Conservation (phyloP, 441 rosid species). For the Euphorbia schlechtendalii region DNA sequence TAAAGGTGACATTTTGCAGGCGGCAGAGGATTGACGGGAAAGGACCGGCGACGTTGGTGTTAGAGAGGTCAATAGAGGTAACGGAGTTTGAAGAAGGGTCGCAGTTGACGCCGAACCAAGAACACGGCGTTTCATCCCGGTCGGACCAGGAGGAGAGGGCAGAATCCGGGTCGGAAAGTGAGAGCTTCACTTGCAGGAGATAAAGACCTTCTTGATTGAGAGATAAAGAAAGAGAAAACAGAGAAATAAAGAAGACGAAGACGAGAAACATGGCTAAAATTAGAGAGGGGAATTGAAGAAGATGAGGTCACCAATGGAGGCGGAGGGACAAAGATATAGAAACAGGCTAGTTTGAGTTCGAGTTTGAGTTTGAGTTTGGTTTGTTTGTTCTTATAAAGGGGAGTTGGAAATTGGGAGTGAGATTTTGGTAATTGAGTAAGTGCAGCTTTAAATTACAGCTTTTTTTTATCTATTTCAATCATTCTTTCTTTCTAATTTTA, state of each 20-base stretch:
- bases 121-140: constrained; percentile 52
- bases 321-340: background rate
- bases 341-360: background rate
- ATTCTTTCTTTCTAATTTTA: constrained; percentile 2
- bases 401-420: background rate
- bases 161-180: constrained; percentile 58
- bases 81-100: constrained; percentile 37
- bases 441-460: background rate
- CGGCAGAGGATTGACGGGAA: constrained; percentile 68
- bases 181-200: constrained; percentile 46
- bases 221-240: constrained; percentile 21
- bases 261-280: constrained; percentile 12
- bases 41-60: constrained; percentile 52
- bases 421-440: background rate
- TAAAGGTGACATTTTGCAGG: constrained; percentile 45
- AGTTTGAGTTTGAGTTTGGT: background rate
- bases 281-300: background rate
- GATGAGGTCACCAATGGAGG: background rate
- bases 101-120: constrained; percentile 66
- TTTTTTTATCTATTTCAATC: background rate
- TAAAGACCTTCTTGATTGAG: constrained; percentile 75
- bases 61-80: constrained; percentile 56
- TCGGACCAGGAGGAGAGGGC: constrained; percentile 67
- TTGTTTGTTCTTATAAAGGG: background rate
- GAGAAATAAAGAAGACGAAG: constrained; percentile 19